Conservation (phyloP, 345 rosid genomes). For the Arabidopsis arenosa region DNA sequence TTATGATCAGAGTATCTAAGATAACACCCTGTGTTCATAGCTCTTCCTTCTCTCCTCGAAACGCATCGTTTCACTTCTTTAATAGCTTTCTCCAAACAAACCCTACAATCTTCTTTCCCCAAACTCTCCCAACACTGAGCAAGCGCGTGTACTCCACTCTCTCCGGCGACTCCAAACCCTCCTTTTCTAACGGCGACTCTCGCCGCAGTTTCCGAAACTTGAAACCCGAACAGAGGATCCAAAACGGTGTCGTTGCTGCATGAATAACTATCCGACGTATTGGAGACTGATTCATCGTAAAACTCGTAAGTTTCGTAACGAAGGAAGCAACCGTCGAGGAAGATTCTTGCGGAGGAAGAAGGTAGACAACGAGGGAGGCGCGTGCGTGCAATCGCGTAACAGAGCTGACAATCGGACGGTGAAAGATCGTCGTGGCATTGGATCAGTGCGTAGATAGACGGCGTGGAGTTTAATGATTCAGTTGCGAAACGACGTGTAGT, state of each 20-base stretch:
- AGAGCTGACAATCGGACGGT: conserved; percentile 45
- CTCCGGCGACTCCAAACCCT: conserved; percentile 46
- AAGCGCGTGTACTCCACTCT: conserved; percentile 46
- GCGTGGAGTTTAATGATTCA: conserved; percentile 26
- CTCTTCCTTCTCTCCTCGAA: conserved; percentile 52
- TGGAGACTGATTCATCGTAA: conserved; percentile 41
- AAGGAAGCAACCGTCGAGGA: conserved; percentile 59
- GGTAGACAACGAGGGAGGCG: conserved; percentile 54
- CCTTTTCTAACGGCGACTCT: conserved; percentile 19
- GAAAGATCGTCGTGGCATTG: conserved; percentile 59
- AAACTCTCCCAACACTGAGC: conserved; percentile 58
- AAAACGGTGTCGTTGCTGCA: conserved; percentile 42
- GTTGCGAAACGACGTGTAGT: conserved; percentile 40
- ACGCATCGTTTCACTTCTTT: conserved; percentile 48
- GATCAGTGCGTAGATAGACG: conserved; percentile 38
- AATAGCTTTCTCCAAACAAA: conserved; percentile 50
- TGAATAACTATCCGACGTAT: conserved; percentile 19
- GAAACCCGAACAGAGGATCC: conserved; percentile 10
- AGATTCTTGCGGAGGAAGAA: conserved; percentile 53
- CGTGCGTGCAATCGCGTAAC: conserved; percentile 44
- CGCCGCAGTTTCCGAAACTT: conserved; percentile 23
- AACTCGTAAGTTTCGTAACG: conserved; percentile 54
- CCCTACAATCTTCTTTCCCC: conserved; percentile 40
- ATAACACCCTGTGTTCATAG: conserved; percentile 53
- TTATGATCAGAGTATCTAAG: conserved; percentile 49